Conservation (phyloP, 2,329 filamentous ascomycete genomes). For the Phialophora expanda region DNA sequence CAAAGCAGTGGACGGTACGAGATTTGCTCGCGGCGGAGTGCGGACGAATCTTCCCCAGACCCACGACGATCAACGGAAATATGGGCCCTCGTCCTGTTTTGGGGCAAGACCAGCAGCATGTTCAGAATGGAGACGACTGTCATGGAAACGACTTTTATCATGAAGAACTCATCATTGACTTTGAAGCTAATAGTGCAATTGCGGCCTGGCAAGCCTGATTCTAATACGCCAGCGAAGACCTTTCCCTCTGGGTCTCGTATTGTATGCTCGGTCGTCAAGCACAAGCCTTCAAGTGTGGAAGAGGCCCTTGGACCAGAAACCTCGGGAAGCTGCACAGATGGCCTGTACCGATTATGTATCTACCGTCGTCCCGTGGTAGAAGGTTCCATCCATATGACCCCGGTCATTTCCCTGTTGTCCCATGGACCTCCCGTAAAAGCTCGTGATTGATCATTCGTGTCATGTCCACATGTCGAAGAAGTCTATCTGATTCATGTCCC, state of each 20-base stretch:
- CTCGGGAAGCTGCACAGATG: slow-evolving; percentile 33
- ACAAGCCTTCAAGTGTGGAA: slow-evolving; percentile 22
- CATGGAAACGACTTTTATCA: no score
- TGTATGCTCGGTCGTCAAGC: slow-evolving; percentile 30
- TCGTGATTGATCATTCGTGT: slow-evolving; percentile 32
- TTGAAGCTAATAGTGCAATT: slow-evolving; percentile 12
- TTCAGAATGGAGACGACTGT: neutral
- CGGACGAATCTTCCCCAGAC: neutral
- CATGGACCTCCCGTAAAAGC: slow-evolving; percentile 31
- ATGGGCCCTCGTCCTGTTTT: neutral
- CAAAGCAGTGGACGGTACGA: no score
- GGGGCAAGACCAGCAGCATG: neutral
- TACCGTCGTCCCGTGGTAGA: slow-evolving; percentile 25
- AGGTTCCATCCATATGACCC: slow-evolving; percentile 23
- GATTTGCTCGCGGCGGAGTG: neutral
- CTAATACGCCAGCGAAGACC: slow-evolving; percentile 38
- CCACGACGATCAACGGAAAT: neutral
- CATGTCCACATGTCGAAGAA: slow-evolving; percentile 37
- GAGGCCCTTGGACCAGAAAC: slow-evolving; percentile 22
- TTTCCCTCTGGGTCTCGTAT: slow-evolving; percentile 35
- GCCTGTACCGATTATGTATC: slow-evolving; percentile 18
- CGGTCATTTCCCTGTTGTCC: slow-evolving; percentile 19
- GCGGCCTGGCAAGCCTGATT: slow-evolving; percentile 38
- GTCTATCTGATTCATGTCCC: slow-evolving; percentile 40
- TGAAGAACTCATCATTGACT: slow-evolving; percentile 10